Evolutionary conservation across 257 asterid species (phyloP), one percentile per base, ranked within the genome.

Genomic region (Solanum boliviense): DNA sequence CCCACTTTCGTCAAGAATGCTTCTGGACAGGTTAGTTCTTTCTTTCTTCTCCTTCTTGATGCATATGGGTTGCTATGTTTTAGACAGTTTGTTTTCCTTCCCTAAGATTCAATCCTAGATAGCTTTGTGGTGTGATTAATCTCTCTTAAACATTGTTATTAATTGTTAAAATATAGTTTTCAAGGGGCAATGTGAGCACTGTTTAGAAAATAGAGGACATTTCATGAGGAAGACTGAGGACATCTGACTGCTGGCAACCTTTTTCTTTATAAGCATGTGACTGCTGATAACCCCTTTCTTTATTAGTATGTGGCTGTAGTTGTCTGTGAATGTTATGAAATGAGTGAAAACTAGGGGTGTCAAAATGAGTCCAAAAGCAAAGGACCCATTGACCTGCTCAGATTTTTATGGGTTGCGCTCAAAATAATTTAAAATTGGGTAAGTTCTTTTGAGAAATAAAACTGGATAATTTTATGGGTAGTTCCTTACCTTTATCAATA

Each of bases 1-100:
- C 91, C 93, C 79, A 87, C 92, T 23, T 95, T 95, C 90, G 89
- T 90, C 5, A 95, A 95, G 90, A 87, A 89, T 78, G 92, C 96
- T 0, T 91, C 89, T 15, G 96, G 98, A 87, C 97, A 94, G 96
- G 97, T 95, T 85, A 89, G 90, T 34, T 84, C 82, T 34, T 38
- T 48, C 31, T 86, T 58, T 70, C 79, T 34, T 74, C 7, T 23
- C 58, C 68, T 72, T 74, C 15, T 44, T 21, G 70, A 13, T 29
- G 72, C 84, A 72, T 78, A 31, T 46, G 36, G 23, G 85, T 86
- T 74, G 67, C 41, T 46, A 71, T 74, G 13, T 44, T 35, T 23
- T 52, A 21, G 39, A 72, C 4, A 52, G 25, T 79, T 44, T 9
- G 27, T 15, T 81, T 81, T 81, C 39, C 52, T 46, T 27, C 67